phyloP scores from a whole-genome alignment of 257 asterid genomes.

The Thymus quinquecostatus region DNA sequence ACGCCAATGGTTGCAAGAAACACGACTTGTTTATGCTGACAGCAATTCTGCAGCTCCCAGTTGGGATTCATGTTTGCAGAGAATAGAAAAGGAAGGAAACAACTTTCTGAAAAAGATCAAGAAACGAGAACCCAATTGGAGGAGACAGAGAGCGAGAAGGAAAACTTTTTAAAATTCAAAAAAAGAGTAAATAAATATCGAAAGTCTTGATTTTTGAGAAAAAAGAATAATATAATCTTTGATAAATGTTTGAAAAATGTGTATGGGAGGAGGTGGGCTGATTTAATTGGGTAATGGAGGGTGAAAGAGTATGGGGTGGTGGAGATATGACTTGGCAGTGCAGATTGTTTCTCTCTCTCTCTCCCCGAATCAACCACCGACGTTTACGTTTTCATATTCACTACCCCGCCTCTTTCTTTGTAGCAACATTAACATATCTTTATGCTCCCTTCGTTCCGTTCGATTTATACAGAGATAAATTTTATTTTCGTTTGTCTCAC shows the following conservation, averaged over 20 bases:
- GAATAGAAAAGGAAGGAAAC: neutral
- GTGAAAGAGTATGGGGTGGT: too few species aligned
- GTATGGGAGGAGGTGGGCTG: neutral
- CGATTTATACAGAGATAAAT: too few species aligned
- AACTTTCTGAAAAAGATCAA: neutral
- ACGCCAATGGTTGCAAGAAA: constrained; percentile 75
- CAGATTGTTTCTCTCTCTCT: too few species aligned
- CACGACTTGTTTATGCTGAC: constrained; percentile 64
- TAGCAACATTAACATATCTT: too few species aligned
- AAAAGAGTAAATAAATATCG: neutral
- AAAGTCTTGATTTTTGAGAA: constrained; percentile 23
- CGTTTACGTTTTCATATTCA: too few species aligned
- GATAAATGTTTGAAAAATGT: constrained; percentile 16
- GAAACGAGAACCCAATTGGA: constrained; percentile 27
- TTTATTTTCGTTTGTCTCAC: too few species aligned
- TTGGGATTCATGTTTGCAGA: constrained; percentile 56
- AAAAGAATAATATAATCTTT: too few species aligned
- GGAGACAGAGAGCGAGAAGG: neutral
- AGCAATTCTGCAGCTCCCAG: constrained; percentile 79
- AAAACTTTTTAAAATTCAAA: neutral
- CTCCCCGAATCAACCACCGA: too few species aligned
- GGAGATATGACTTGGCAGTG: too few species aligned
- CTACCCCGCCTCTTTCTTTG: too few species aligned
- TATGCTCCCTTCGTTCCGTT: too few species aligned
- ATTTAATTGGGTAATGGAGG: too few species aligned